Percentiles rank a stretch among this genome's conserved stretches.
Evolutionary conservation across 768 basidiomycete genomes (phyloP).

Genomic region (Tricholoma matsutake): DNA sequence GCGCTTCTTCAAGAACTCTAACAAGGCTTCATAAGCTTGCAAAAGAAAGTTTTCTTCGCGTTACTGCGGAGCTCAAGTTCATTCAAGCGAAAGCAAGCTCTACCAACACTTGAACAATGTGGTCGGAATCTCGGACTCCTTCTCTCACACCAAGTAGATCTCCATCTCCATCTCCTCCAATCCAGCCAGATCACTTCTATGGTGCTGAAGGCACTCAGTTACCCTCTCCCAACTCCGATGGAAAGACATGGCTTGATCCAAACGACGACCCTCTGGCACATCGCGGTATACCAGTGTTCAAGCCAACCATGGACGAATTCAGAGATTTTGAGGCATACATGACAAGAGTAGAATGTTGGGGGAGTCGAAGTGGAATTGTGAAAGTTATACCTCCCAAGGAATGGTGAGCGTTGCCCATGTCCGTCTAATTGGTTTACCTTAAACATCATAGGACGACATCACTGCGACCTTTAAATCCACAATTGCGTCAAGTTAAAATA

Average conservation of each 20-base stretch:
- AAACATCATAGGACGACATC: slow-evolving; percentile 53
- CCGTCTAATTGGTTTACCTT: slow-evolving; percentile 14
- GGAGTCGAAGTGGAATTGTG: slow-evolving; percentile 85
- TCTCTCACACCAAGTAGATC: slow-evolving; percentile 50
- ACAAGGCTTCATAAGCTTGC: neutral
- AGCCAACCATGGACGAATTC: slow-evolving; percentile 90
- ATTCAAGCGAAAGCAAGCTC: slow-evolving; percentile 6
- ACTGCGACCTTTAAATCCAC: slow-evolving; percentile 68
- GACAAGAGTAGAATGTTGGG: slow-evolving; percentile 86
- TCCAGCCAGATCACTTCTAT: slow-evolving; percentile 86
- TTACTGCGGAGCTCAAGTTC: neutral
- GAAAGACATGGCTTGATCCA: slow-evolving; percentile 69
- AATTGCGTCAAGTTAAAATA: slow-evolving; percentile 74
- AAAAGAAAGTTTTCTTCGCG: slow-evolving; percentile 1
- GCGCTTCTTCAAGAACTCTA: slow-evolving; percentile 3
- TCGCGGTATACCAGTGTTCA: slow-evolving; percentile 95
- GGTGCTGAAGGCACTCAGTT: slow-evolving; percentile 46
- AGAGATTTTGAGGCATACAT: slow-evolving; percentile 90
- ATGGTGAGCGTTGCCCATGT: slow-evolving; percentile 58
- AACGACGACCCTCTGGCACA: slow-evolving; percentile 75
- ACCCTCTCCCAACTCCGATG: slow-evolving; percentile 62
- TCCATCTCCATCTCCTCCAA: slow-evolving; percentile 48
- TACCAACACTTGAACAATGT: slow-evolving; percentile 23
- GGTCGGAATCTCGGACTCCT: slow-evolving; percentile 35
- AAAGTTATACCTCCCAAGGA: slow-evolving; percentile 95